Base-by-base conservation (phyloP, 2,329 filamentous ascomycete genomes). In the Aspergillus phoenicis region DNA sequence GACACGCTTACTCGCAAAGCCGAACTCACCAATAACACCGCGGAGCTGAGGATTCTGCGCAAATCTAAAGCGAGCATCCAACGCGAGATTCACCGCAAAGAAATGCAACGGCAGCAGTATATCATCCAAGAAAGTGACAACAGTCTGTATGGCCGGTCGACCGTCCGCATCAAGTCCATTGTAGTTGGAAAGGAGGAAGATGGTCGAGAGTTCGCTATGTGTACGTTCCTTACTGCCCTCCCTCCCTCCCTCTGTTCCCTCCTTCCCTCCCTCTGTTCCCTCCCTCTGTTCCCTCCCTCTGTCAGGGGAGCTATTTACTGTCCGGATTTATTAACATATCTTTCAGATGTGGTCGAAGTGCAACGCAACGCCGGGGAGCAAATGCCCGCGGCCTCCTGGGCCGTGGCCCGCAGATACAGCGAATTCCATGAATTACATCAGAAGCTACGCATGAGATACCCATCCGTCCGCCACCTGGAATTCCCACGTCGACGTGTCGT, bases 61-160 rank as follows among this genome's bases (percentile, higher is more conserved):
- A 99, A 99, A 75, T 97, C 93, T 0, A 97, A 95, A 75, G 89
- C 93, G 33, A 99, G 95, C 75, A 80, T 99, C 60, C 91, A 96
- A 71, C 85, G 95, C 66, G 95, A 99, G 75, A 93, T 98, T 58
- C 87, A 92, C 59, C 88, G 93, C 36, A 99, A 98, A 74, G 94
- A 98, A 76, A 85, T 99, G 71, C 95, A 99, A 74, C 86, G 93
- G 56, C 95, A 97, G 75, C 96, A 99, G 74, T 99, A 99, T 69
- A 91, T 96, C 49, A 88, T 98, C 7, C 95, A 99, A 77, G 95
- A 99, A 77, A 97, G 93, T 72, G 96, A 99, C 74, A 99, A 97
- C 75, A 97, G 93, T 75, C 82, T 99, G 24, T 98, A 96, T 71
- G 95, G 95, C 2, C 90, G 94, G 17, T 94, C 95, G 2, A 91